These are phyloP conservation scores for Rhododendron griersonianum DNA, from an alignment of 148 eudicot genomes.

Conservation along the genomic window DNA sequence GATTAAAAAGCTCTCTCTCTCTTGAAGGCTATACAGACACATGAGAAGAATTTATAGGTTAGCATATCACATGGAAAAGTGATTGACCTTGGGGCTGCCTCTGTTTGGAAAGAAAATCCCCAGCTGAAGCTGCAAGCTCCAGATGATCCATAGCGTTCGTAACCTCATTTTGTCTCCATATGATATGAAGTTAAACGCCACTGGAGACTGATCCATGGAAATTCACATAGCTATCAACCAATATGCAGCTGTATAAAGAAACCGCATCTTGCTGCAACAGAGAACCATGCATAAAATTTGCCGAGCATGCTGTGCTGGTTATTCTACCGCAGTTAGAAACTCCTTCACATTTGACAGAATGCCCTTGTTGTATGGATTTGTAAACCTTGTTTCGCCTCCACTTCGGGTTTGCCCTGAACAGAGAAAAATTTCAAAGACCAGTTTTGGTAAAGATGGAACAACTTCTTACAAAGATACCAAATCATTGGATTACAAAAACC, in stretches of 20 bases:
- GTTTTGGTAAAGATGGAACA: not conserved
- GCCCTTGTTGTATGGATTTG: constrained; percentile 67
- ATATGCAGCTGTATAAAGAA: not conserved
- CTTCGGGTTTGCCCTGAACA: constrained; percentile 34
- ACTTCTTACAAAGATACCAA: not conserved
- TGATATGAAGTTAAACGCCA: not conserved
- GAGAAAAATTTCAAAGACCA: not conserved
- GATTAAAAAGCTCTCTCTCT: not conserved
- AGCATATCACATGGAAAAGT: not conserved
- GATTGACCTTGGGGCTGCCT: not conserved
- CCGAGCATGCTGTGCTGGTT: not conserved
- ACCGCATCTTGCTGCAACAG: not conserved
- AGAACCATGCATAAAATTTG: not conserved
- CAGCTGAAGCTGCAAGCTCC: not conserved
- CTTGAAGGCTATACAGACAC: not conserved
- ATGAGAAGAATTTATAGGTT: not conserved
- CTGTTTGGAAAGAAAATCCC: not conserved
- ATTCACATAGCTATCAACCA: not conserved
- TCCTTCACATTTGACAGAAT: constrained; percentile 45
- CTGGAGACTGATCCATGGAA: not conserved
- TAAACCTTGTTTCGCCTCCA: constrained; percentile 22
- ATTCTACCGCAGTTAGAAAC: constrained; percentile 24
- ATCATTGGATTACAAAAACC: constrained; percentile 2
- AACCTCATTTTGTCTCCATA: not conserved
- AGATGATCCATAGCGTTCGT: not conserved